Conservation (phyloP, 306 rosid species). For the Medicago lupulina region DNA sequence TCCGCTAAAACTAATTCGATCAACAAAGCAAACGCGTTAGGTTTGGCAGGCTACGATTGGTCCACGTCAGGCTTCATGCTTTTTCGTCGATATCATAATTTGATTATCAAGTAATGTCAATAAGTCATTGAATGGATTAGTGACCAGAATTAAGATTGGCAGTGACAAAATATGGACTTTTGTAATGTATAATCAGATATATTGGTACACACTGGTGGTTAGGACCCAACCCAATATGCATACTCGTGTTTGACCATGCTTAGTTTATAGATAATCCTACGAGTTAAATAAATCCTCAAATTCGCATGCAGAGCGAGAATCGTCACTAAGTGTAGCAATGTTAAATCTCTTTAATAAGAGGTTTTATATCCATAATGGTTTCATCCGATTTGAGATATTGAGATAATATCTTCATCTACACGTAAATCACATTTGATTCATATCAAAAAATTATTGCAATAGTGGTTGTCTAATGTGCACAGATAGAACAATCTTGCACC, state of each 20-base stretch:
- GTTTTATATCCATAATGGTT: no score
- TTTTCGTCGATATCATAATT: conserved; percentile 33
- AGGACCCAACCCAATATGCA: neutral
- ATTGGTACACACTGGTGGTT: neutral
- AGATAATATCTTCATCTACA: no score
- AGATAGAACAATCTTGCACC: no score
- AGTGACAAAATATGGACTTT: conserved; percentile 21
- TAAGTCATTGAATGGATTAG: conserved; percentile 19
- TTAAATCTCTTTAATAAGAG: no score
- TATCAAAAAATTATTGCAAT: no score
- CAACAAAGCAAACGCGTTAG: conserved; percentile 47
- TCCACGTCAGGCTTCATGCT: conserved; percentile 38
- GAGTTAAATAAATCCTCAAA: no score
- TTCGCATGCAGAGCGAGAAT: no score
- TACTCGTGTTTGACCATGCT: neutral
- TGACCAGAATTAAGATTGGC: conserved; percentile 38
- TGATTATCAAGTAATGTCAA: conserved; percentile 11
- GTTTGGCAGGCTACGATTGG: conserved; percentile 46
- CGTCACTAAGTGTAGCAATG: no score
- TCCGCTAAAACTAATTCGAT: conserved; percentile 25
- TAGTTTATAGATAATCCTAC: neutral
- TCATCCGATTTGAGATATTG: no score
- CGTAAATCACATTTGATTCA: no score
- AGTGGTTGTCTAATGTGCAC: no score
- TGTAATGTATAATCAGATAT: neutral